Evolutionary conservation across 352 stramenopile genomes (phyloP), one percentile per base, ranked within the genome.

Genomic region (Pythium phragmitis): DNA sequence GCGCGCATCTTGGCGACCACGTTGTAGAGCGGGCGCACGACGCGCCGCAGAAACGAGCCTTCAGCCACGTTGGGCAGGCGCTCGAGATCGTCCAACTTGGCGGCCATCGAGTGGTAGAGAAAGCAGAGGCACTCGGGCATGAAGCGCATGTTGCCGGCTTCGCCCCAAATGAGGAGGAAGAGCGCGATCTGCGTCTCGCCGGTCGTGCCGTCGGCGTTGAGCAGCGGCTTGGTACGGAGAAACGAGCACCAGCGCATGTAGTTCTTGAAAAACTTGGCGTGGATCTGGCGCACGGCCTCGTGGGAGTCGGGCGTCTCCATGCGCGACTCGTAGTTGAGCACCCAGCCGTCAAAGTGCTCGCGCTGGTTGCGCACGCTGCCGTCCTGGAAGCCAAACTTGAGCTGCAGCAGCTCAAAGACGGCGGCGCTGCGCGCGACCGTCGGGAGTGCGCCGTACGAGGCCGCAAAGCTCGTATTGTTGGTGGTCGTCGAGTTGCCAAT

Each of bases 241-340:
- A 96, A 96, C 50, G 85, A 65, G 74, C 97, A 99, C 97, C 97
- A 99, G 67, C 96, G 96, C 65, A 63, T 61, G 69, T 98, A 97
- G 73, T 98, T 98, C 16, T 78, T 79, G 72, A 97, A 96, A 30
- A 99, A 96, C 71, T 98, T 98, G 50, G 82, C 78, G 73, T 99
- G 97, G 52, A 99, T 82, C 37, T 72, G 79, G 46, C 73, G 72
- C 57, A 94, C 74, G 23, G 80, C 82, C 17, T 84, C 77, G 34
- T 89, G 80, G 54, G 80, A 76, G 60, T 85, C 83, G 7, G 65
- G 37, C 43, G 56, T 49, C 33, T 66, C 60, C 65, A 79, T 75
- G 17, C 82, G 75, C n/a, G 80, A 91, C 71, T 94, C 80, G 66
- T 86, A 86, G 68, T 96, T 96, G 62, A 91, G 74, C 46, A 96